Conservation (phyloP, 495 filamentous ascomycete species). For the Aspergillus baeticus region DNA sequence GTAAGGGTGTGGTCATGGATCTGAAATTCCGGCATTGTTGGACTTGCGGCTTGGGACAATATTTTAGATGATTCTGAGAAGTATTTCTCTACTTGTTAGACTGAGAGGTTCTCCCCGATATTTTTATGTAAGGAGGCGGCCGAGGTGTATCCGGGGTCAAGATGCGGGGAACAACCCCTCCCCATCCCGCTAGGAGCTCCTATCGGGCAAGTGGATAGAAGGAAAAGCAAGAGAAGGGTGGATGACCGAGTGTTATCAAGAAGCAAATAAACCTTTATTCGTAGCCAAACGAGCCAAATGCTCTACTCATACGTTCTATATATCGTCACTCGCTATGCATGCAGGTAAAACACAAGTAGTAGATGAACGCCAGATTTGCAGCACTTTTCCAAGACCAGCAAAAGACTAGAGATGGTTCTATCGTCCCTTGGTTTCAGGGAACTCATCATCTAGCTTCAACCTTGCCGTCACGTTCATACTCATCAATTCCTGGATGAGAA, state of each 20-base stretch:
- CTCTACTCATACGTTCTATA: background rate
- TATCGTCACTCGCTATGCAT: constrained; percentile 27
- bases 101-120: too few relatives aligned
- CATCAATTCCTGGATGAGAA: constrained; percentile 92
- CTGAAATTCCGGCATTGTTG: constrained; percentile 10
- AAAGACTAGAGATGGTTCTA: constrained; percentile 18
- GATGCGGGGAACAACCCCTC: background rate
- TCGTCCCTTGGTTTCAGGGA: constrained; percentile 57
- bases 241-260: too few relatives aligned
- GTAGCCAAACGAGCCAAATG: background rate
- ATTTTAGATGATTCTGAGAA: too few relatives aligned
- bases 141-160: too few relatives aligned
- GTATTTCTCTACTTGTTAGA: too few relatives aligned
- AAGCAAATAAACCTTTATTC: background rate
- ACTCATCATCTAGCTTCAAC: constrained; percentile 87
- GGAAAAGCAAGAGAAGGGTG: too few relatives aligned
- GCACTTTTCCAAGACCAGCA: constrained; percentile 7
- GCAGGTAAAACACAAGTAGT: constrained; percentile 16
- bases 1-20: constrained; percentile 22
- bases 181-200: too few relatives aligned
- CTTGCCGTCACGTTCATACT: constrained; percentile 95
- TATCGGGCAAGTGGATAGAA: too few relatives aligned
- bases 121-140: too few relatives aligned
- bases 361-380: constrained; percentile 8
- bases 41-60: too few relatives aligned